These are phyloP conservation scores for Tubosaeta sp. DNA, from an alignment of 768 basidiomycete species.

Conservation along the genomic window DNA sequence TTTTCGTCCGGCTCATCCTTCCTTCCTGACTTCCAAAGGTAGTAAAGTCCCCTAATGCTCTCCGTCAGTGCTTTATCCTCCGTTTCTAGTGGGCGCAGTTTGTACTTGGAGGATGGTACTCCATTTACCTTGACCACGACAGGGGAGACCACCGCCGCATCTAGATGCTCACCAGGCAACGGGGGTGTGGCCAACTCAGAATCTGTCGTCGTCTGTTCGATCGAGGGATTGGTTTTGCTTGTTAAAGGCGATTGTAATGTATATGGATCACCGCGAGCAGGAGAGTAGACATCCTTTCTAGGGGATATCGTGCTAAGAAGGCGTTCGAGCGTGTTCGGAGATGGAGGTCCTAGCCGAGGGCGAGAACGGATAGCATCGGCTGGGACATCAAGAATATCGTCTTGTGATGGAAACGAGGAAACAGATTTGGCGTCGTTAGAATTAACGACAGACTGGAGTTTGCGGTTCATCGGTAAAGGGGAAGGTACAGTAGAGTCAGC, in stretches of 20 bases:
- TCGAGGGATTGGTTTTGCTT: slow-evolving; percentile 6
- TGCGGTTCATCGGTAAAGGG: slow-evolving; percentile 32
- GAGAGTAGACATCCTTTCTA: slow-evolving; percentile 15
- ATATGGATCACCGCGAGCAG: slow-evolving; percentile 7
- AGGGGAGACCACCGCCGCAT: slow-evolving; percentile 14
- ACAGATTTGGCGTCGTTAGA: slow-evolving; percentile 2
- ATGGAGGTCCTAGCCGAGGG: slow-evolving; percentile 19
- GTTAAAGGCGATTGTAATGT: slow-evolving; percentile 5
- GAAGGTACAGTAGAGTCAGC: slow-evolving; percentile 69
- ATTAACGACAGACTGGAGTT: slow-evolving; percentile 13
- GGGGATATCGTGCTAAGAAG: slow-evolving; percentile 28
- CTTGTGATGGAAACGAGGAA: slow-evolving; percentile 4
- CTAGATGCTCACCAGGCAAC: slow-evolving; percentile 5
- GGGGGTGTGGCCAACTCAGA: slow-evolving; percentile 26
- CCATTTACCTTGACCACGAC: slow-evolving; percentile 12
- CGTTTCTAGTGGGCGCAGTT: slow-evolving; percentile 5
- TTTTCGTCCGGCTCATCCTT: slow-evolving; percentile 16
- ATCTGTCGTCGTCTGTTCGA: slow-evolving; percentile 15
- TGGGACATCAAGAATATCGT: slow-evolving; percentile 11
- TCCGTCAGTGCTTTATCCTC: slow-evolving; percentile 44
- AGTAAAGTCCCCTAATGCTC: slow-evolving; percentile 53
- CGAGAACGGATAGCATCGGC: slow-evolving; percentile 17
- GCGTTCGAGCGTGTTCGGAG: slow-evolving; percentile 20
- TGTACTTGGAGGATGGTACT: slow-evolving; percentile 3
- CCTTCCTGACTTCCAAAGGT: slow-evolving; percentile 50